Percentiles rank a stretch among this genome's conserved stretches.
Conservation (phyloP, 768 basidiomycete genomes). For the Mycena albidolilacea region DNA sequence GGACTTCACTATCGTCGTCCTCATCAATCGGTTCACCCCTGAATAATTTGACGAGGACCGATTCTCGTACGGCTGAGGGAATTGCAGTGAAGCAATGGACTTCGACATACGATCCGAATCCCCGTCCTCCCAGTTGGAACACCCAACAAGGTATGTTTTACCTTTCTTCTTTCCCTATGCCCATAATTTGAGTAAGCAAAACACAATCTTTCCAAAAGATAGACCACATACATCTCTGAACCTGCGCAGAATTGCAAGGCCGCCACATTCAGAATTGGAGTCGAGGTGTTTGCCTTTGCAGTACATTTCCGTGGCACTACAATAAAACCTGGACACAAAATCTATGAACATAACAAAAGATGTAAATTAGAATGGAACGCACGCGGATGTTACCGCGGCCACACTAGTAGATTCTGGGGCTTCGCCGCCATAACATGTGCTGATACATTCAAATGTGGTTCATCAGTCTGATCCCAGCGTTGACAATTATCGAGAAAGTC, state of each 20-base stretch:
- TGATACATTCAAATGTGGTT: not conserved
- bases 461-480: too few species aligned
- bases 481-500: not conserved
- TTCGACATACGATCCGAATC: not conserved
- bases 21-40: not conserved
- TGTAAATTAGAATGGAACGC: not conserved
- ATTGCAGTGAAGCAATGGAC: not conserved
- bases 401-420: not conserved
- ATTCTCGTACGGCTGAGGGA: not conserved
- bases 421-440: not conserved
- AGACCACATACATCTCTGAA: not conserved
- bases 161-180: not conserved
- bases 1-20: not conserved
- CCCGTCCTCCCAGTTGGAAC: not conserved
- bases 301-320: not conserved
- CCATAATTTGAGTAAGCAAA: not conserved
- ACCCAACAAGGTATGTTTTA: not conserved
- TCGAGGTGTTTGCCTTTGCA: not conserved
- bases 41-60: not conserved
- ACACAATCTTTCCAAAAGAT: too few species aligned
- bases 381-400: not conserved
- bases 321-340: not conserved
- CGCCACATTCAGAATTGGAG: not conserved
- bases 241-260: not conserved
- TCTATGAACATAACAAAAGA: too few species aligned